Evolutionary conservation across 345 rosid species (phyloP).

Genomic region (Leavenworthia alabamica): DNA sequence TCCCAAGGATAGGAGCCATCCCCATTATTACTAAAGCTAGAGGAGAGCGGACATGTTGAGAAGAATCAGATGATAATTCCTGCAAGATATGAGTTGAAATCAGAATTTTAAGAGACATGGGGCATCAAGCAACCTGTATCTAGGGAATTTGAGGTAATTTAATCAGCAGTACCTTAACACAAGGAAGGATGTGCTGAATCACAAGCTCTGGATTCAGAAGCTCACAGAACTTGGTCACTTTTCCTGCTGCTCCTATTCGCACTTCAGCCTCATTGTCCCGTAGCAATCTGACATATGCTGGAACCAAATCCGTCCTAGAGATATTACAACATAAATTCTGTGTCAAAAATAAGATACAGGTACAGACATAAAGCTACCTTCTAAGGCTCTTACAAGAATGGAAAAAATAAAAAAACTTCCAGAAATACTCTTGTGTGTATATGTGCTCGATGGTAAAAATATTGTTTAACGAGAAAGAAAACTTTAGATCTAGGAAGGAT

Average conservation of each 20-base stretch:
- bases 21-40: slow-evolving; percentile 98
- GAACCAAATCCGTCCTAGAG: slow-evolving; percentile 73
- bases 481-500: background rate
- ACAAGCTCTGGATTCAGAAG: slow-evolving; percentile 84
- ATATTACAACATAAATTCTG: background rate
- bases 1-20: slow-evolving; percentile 90
- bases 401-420: background rate
- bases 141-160: background rate
- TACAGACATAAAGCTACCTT: background rate
- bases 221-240: slow-evolving; percentile 89
- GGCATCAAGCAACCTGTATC: background rate
- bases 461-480: background rate
- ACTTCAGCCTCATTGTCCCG: slow-evolving; percentile 99
- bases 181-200: slow-evolving; percentile 82
- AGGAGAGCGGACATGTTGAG: slow-evolving; percentile 96
- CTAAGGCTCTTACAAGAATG: background rate
- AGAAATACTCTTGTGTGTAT: background rate
- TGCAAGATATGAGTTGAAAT: slow-evolving; percentile 43
- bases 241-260: slow-evolving; percentile 97
- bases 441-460: background rate
- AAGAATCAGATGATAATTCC: slow-evolving; percentile 97
- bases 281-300: slow-evolving; percentile 89
- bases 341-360: background rate
- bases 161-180: slow-evolving; percentile 60
- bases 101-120: background rate